Base-by-base conservation (phyloP, 2,329 filamentous ascomycete species). In the Stachybotrys echinatus region DNA sequence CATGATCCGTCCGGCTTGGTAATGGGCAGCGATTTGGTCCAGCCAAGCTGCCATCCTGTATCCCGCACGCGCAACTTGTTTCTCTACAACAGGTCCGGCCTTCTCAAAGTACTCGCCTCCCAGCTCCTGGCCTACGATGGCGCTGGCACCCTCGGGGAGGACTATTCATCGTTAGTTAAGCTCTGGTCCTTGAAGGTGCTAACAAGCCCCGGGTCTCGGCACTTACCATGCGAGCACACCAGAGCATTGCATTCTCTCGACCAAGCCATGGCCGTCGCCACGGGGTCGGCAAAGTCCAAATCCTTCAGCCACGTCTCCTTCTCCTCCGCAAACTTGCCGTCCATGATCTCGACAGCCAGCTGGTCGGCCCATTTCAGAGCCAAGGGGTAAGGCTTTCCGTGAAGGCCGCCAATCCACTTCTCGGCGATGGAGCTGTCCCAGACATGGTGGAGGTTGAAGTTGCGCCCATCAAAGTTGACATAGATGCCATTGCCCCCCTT, bases 361-460 rank as follows among this genome's bases (percentile, higher is more conserved):
- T 73, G 66, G n/a, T 71, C 68, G 2, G 84, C 80, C 79, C 84
- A 87, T 40, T 62, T 63, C 47, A 70, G 64, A 2, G 81, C 83
- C 43, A 75, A 69, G 5, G 65, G 63, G 51, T 77, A 81, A 1
- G 76, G 64, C 66, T 72, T 65, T 61, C 79, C 68, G 38, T 71
- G 68, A 42, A 71, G 62, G n/a, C 75, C 80, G 3, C 84, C 84
- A 2, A 85, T 71, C 59, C 80, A 68, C 60, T 84, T 80, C 67
- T 87, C 84, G 1, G 81, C 76, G 54, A 89, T 89, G 56, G 77
- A 80, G 48, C 78, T 81, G 61, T 90, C 87, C 87, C 87, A 90
- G 17, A 89, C 80, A 51, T 85, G 77, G 61, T 90, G 87, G 40
- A 90, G 74, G 61, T 90, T 90, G 49, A 79, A 74, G 23, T 72